These are phyloP conservation scores for Daldinia sp. DNA, from an alignment of 2,329 filamentous ascomycete genomes.

Conservation along the genomic window DNA sequence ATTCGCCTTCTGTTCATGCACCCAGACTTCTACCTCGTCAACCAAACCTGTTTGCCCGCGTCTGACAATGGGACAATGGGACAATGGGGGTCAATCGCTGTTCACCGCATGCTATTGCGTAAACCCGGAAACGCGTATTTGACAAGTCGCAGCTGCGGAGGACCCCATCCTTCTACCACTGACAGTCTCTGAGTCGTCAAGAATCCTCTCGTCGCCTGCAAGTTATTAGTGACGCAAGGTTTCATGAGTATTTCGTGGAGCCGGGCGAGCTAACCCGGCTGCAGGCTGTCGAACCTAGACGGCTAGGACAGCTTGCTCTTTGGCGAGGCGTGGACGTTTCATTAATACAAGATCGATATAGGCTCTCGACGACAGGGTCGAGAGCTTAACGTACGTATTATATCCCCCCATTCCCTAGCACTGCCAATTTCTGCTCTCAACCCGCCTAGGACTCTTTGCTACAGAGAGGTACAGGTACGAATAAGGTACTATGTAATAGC, in stretches of 20 bases:
- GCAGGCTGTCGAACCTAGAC: constrained; percentile 14
- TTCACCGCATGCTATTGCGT: constrained; percentile 34
- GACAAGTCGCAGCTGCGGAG: constrained; percentile 32
- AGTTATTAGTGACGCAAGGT: constrained; percentile 16
- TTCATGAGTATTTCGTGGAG: constrained; percentile 32
- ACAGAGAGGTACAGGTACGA: constrained; percentile 18
- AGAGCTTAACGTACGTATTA: constrained; percentile 34
- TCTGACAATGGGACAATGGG: constrained; percentile 3
- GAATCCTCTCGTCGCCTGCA: constrained; percentile 32
- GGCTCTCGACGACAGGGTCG: constrained; percentile 38
- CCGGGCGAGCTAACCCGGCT: constrained; percentile 32
- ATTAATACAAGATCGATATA: constrained; percentile 38
- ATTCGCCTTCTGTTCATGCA: constrained; percentile 4
- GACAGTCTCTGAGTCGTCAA: constrained; percentile 25
- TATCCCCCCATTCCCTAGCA: constrained; percentile 31
- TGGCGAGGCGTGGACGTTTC: constrained; percentile 31
- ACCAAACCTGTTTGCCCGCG: constrained; percentile 3
- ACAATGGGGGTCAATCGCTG: constrained; percentile 9
- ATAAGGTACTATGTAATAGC: not conserved
- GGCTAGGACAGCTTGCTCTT: constrained; percentile 5
- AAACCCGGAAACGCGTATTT: constrained; percentile 18
- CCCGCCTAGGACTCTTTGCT: constrained; percentile 6
- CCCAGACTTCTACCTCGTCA: constrained; percentile 7
- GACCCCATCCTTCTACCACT: constrained; percentile 11
- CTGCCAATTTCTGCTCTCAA: constrained; percentile 1